Evolutionary conservation across 2,329 filamentous ascomycete species (phyloP).

Genomic region (Knufia fluminis): DNA sequence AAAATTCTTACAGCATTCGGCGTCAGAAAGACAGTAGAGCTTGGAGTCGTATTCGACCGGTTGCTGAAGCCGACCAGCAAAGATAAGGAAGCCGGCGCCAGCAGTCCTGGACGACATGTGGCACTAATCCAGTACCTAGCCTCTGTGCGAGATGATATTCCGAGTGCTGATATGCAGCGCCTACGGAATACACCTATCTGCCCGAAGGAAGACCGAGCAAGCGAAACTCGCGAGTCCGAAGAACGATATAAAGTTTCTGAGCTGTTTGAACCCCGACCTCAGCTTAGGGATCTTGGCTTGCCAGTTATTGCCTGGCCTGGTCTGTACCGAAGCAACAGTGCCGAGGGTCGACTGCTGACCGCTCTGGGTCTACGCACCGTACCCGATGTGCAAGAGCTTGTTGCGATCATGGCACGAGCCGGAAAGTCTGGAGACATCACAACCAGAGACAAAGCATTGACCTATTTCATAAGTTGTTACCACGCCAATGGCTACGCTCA

Average conservation of each 20-base stretch:
- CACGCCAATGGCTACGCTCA: constrained; percentile 64
- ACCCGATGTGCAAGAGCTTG: constrained; percentile 64
- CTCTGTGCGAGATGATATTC: constrained; percentile 83
- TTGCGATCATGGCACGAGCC: constrained; percentile 64
- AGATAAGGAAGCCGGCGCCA: constrained; percentile 15
- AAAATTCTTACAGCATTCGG: constrained; percentile 77
- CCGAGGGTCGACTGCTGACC: constrained; percentile 66
- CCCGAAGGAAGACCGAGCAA: constrained; percentile 57
- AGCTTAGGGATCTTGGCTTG: constrained; percentile 59
- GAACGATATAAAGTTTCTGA: constrained; percentile 62
- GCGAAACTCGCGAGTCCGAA: constrained; percentile 43
- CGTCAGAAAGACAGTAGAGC: constrained; percentile 88
- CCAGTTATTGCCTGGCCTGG: constrained; percentile 78
- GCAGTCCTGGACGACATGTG: constrained; percentile 73
- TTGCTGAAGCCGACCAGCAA: constrained; percentile 52
- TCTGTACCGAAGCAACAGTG: constrained; percentile 53
- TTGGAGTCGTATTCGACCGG: constrained; percentile 85
- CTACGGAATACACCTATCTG: constrained; percentile 72
- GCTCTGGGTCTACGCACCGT: constrained; percentile 62
- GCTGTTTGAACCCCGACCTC: constrained; percentile 68
- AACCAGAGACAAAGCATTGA: constrained; percentile 61
- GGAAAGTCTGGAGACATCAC: constrained; percentile 42
- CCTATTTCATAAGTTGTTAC: constrained; percentile 75
- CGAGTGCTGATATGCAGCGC: constrained; percentile 66
- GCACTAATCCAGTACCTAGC: constrained; percentile 91